A percentile compares a stretch with the other conserved stretches of the same genome.
Conservation (phyloP, 2,329 filamentous ascomycete genomes). For the Xylaria sp. region DNA sequence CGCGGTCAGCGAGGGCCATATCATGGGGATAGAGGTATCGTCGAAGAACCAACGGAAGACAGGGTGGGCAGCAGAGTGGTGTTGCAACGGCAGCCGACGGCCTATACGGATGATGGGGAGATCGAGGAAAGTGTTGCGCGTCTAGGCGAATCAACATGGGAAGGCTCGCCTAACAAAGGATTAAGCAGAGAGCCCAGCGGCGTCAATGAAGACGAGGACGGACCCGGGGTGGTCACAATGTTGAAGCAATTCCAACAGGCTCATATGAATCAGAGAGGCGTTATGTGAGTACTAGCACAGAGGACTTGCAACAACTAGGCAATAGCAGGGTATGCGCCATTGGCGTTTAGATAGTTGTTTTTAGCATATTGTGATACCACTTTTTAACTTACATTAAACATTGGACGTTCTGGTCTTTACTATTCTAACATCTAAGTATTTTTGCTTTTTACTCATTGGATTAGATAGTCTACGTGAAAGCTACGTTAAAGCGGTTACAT, state of each 20-base stretch:
- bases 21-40: constrained; percentile 56
- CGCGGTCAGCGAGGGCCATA: constrained; percentile 53
- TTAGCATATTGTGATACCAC: constrained; percentile 25
- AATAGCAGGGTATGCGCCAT: constrained; percentile 5
- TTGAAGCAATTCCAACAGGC: constrained; percentile 65
- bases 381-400: neutral
- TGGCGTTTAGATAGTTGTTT: constrained; percentile 10
- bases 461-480: too few species aligned
- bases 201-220: constrained; percentile 52
- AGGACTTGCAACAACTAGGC: neutral
- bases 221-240: constrained; percentile 62
- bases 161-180: constrained; percentile 59
- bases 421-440: too few species aligned
- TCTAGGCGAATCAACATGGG: constrained; percentile 65
- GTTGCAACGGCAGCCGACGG: constrained; percentile 44
- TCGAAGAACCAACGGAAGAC: constrained; percentile 61
- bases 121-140: constrained; percentile 57
- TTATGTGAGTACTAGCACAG: constrained; percentile 30
- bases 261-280: constrained; percentile 56
- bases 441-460: too few species aligned
- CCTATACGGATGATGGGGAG: constrained; percentile 65
- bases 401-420: neutral
- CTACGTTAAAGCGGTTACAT: too few species aligned
- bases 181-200: constrained; percentile 59
- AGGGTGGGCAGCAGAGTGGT: constrained; percentile 45